phyloP scores from a whole-genome alignment of 768 basidiomycete species.

The Lepiota venenata region DNA sequence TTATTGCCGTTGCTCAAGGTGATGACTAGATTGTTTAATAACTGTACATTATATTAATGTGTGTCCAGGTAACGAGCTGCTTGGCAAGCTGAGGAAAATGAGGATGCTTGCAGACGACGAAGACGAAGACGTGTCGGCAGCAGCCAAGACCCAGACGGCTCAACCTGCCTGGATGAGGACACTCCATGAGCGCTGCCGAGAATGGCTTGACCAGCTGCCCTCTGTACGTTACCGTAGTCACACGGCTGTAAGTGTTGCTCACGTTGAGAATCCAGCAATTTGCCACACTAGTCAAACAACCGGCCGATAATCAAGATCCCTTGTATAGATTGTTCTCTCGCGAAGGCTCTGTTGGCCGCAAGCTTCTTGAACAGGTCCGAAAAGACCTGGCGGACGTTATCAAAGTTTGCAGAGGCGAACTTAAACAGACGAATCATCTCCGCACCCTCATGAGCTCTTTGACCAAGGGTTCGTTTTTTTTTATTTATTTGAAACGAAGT shows the following conservation, averaged over 20 bases:
- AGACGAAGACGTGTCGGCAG: slow-evolving; percentile 60
- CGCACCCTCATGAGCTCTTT: slow-evolving; percentile 87
- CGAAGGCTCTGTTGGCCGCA: slow-evolving; percentile 78
- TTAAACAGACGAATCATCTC: slow-evolving; percentile 96
- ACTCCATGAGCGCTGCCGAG: slow-evolving; percentile 74
- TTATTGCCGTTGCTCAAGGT: slow-evolving; percentile 93
- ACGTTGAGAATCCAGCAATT: slow-evolving; percentile 44
- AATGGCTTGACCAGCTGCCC: slow-evolving; percentile 81
- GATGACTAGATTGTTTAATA: slow-evolving; percentile 1
- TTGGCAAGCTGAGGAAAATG: slow-evolving; percentile 92
- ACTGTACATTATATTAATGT: slow-evolving; percentile 6
- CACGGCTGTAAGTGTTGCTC: background rate
- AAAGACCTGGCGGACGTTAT: slow-evolving; percentile 80
- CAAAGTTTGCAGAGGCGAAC: slow-evolving; percentile 78
- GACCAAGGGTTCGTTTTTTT: slow-evolving; percentile 66
- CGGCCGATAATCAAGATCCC: slow-evolving; percentile 75
- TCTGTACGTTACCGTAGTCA: slow-evolving; percentile 41
- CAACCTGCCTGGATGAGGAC: slow-evolving; percentile 95
- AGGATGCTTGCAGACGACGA: slow-evolving; percentile 86
- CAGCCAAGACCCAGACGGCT: slow-evolving; percentile 60
- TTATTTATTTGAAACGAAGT: background rate
- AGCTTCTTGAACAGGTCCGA: slow-evolving; percentile 74
- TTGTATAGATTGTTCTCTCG: slow-evolving; percentile 86
- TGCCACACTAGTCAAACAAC: slow-evolving; percentile 58
- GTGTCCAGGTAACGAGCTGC: slow-evolving; percentile 67